A percentile compares a stretch with the other conserved stretches of the same genome.
These are phyloP conservation scores for Conoideocrella luteorostrata DNA, from an alignment of 2,329 filamentous ascomycete genomes.

Conservation along the genomic window DNA sequence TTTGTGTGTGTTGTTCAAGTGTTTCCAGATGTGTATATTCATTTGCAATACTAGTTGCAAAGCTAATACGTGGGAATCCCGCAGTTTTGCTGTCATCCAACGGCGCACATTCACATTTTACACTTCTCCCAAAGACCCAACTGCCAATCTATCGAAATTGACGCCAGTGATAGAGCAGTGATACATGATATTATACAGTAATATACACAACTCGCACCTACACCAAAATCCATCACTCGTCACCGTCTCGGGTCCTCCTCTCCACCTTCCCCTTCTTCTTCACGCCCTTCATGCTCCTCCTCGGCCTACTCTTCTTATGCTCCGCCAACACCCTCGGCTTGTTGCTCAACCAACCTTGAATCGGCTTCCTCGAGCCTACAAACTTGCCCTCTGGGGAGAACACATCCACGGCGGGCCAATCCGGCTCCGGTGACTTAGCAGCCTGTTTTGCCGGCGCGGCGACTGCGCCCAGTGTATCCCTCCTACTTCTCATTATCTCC, in stretches of 20 bases:
- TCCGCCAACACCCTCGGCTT: slow-evolving; percentile 46
- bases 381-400: slow-evolving; percentile 82
- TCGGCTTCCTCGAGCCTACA: slow-evolving; percentile 58
- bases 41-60: too few relatives aligned
- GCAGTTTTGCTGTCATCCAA: too few relatives aligned
- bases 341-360: slow-evolving; percentile 64
- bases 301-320: slow-evolving; percentile 50
- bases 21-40: too few relatives aligned
- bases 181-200: too few relatives aligned
- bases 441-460: background rate
- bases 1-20: too few relatives aligned
- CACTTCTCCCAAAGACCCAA: too few relatives aligned
- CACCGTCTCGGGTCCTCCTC: slow-evolving; percentile 22
- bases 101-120: too few relatives aligned
- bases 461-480: slow-evolving; percentile 9
- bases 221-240: too few relatives aligned
- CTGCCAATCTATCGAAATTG: too few relatives aligned
- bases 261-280: slow-evolving; percentile 35
- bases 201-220: too few relatives aligned
- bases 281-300: slow-evolving; percentile 61
- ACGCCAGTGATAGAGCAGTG: too few relatives aligned
- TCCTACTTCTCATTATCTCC: slow-evolving; percentile 20
- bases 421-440: slow-evolving; percentile 21
- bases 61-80: too few relatives aligned
- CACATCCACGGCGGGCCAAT: slow-evolving; percentile 72